Evolutionary conservation across 257 asterid genomes (phyloP).

Genomic region (Schizonepeta tenuifolia): DNA sequence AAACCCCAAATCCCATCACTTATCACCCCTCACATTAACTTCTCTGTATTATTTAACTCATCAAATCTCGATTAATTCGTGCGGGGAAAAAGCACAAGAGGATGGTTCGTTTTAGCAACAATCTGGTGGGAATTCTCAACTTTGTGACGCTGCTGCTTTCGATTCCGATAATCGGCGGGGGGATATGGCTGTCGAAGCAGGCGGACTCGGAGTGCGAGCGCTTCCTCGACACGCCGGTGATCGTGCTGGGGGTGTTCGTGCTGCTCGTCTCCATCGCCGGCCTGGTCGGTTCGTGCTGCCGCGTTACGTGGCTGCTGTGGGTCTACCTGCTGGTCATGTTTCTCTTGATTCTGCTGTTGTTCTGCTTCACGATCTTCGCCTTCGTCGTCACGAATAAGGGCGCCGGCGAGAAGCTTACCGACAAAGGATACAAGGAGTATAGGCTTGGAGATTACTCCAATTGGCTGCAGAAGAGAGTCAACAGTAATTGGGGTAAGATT

Average conservation of each 20-base stretch:
- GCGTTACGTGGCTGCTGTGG: constrained; percentile 84
- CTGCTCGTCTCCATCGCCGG: constrained; percentile 82
- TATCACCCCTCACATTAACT: background rate
- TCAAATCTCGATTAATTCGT: background rate
- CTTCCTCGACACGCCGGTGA: constrained; percentile 74
- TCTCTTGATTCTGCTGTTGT: constrained; percentile 62
- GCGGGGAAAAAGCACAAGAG: background rate
- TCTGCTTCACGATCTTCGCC: constrained; percentile 86
- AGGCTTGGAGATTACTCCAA: constrained; percentile 77
- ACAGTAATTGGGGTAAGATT: constrained; percentile 63
- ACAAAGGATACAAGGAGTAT: constrained; percentile 77
- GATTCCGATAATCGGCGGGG: constrained; percentile 80
- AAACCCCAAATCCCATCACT: background rate
- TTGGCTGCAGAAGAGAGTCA: constrained; percentile 90
- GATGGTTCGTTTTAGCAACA: constrained; percentile 83
- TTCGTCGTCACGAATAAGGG: constrained; percentile 92
- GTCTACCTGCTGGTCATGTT: constrained; percentile 78
- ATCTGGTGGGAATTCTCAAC: constrained; percentile 70
- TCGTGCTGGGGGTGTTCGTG: constrained; percentile 76
- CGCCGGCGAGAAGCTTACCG: constrained; percentile 65
- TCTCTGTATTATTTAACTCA: background rate
- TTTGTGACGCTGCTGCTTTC: constrained; percentile 65
- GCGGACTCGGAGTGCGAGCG: constrained; percentile 77
- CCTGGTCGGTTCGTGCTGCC: constrained; percentile 75
- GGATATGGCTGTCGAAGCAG: constrained; percentile 79